phyloP scores from a whole-genome alignment of 2,329 filamentous ascomycete genomes.

The Pyrenophora graminea region DNA sequence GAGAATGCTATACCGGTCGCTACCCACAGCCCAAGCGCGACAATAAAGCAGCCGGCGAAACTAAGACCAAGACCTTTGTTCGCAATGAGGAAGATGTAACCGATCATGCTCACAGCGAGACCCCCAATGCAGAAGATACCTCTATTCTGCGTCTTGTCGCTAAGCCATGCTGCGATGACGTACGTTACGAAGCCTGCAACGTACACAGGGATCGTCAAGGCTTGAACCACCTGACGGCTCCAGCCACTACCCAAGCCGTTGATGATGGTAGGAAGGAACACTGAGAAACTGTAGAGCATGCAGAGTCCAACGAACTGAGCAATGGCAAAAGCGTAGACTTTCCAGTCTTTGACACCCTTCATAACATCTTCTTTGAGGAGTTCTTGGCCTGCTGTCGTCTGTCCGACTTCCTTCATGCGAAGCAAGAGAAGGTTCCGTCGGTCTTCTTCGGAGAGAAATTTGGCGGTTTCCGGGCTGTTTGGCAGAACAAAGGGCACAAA shows the following conservation, averaged over 20 bases:
- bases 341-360: slow-evolving; percentile 50
- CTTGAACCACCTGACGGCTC: slow-evolving; percentile 30
- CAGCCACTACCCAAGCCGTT: slow-evolving; percentile 31
- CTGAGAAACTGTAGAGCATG: slow-evolving; percentile 33
- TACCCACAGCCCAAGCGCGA: slow-evolving; percentile 35
- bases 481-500: slow-evolving; percentile 57
- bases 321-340: slow-evolving; percentile 41
- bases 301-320: slow-evolving; percentile 50
- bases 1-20: slow-evolving; percentile 32
- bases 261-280: slow-evolving; percentile 40
- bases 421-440: slow-evolving; percentile 25
- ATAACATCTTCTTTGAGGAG: slow-evolving; percentile 53
- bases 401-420: slow-evolving; percentile 48
- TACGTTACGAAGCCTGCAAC: slow-evolving; percentile 30
- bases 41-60: slow-evolving; percentile 35
- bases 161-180: slow-evolving; percentile 29
- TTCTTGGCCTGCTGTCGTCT: slow-evolving; percentile 52
- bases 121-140: slow-evolving; percentile 34
- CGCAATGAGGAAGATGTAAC: slow-evolving; percentile 52
- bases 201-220: slow-evolving; percentile 41
- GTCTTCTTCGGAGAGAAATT: slow-evolving; percentile 33
- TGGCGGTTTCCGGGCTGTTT: slow-evolving; percentile 50
- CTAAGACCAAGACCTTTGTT: slow-evolving; percentile 23
- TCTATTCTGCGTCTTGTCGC: slow-evolving; percentile 32
- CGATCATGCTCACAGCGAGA: slow-evolving; percentile 49